These are phyloP conservation scores for Solanum pennellii DNA, from an alignment of 257 asterid species.

Conservation along the genomic window DNA sequence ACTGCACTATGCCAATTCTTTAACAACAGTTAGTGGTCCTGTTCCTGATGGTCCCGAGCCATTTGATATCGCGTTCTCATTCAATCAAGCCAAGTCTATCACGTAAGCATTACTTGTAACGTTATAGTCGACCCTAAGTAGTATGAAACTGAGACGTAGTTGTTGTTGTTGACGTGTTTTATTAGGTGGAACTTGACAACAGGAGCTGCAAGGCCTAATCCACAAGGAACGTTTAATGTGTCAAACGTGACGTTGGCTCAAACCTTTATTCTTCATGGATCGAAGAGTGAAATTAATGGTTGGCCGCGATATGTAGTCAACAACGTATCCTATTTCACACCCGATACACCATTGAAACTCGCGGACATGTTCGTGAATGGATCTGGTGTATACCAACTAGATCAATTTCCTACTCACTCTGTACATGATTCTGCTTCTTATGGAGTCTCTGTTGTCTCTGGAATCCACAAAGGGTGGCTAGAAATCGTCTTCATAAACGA, in stretches of 20 bases:
- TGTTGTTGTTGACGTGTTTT: background rate
- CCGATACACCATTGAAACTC: conserved; percentile 40
- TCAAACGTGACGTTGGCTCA: conserved; percentile 47
- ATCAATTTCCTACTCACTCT: conserved; percentile 29
- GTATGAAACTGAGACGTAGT: background rate
- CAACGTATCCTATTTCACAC: conserved; percentile 37
- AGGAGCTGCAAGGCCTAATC: conserved; percentile 67
- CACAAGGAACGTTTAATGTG: conserved; percentile 65
- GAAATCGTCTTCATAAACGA: conserved; percentile 47
- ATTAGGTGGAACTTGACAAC: conserved; percentile 53
- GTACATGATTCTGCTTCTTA: background rate
- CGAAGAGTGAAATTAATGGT: conserved; percentile 2
- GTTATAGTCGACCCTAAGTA: background rate
- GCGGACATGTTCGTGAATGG: conserved; percentile 49
- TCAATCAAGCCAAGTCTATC: conserved; percentile 46
- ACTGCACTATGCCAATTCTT: conserved; percentile 43
- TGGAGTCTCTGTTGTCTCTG: conserved; percentile 43
- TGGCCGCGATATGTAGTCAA: conserved; percentile 22
- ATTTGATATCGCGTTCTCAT: conserved; percentile 30
- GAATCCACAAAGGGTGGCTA: conserved; percentile 54
- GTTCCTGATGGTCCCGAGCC: conserved; percentile 56
- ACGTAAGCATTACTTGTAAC: conserved; percentile 16
- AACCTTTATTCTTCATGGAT: conserved; percentile 41
- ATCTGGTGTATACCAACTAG: conserved; percentile 48
- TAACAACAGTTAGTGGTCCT: conserved; percentile 25